Conservation (phyloP, 371 early-diverging fungal genomes). For the Sporodiniella umbellata region DNA sequence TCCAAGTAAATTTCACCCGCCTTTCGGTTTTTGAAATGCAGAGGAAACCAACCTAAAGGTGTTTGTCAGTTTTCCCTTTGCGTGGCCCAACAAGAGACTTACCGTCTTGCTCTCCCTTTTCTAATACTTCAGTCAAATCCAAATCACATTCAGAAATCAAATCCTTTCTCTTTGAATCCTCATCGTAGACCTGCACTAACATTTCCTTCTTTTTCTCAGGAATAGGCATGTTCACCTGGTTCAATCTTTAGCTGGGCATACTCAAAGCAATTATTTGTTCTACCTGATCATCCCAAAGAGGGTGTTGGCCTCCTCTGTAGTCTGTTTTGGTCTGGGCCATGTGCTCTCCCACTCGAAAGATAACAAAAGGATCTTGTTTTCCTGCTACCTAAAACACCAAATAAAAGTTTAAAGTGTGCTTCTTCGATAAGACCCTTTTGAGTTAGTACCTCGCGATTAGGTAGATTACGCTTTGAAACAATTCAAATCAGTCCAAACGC, state of each 20-base stretch:
- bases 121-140: slow-evolving; percentile 58
- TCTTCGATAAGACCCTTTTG: too few relatives aligned
- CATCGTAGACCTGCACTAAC: slow-evolving; percentile 43
- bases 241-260: background rate
- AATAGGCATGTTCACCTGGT: slow-evolving; percentile 41
- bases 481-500: background rate
- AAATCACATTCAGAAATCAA: slow-evolving; percentile 64
- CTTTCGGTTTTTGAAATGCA: slow-evolving; percentile 45
- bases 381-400: slow-evolving; percentile 29
- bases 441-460: slow-evolving; percentile 44
- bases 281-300: slow-evolving; percentile 55
- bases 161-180: slow-evolving; percentile 51
- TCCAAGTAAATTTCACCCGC: slow-evolving; percentile 58
- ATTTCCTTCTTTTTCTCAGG: slow-evolving; percentile 40
- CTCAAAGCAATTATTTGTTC: background rate
- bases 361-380: slow-evolving; percentile 49
- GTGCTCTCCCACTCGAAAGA: slow-evolving; percentile 39
- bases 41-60: slow-evolving; percentile 55
- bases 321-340: slow-evolving; percentile 41
- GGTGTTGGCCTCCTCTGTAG: slow-evolving; percentile 47
- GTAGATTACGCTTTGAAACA: slow-evolving; percentile 38
- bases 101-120: slow-evolving; percentile 69
- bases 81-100: too few relatives aligned
- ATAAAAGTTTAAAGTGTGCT: too few relatives aligned
- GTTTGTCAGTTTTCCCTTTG: too few relatives aligned